A percentile compares a stretch with the other conserved stretches of the same genome.
phyloP scores from a whole-genome alignment of 306 rosid species.

The Vigna hirtella region DNA sequence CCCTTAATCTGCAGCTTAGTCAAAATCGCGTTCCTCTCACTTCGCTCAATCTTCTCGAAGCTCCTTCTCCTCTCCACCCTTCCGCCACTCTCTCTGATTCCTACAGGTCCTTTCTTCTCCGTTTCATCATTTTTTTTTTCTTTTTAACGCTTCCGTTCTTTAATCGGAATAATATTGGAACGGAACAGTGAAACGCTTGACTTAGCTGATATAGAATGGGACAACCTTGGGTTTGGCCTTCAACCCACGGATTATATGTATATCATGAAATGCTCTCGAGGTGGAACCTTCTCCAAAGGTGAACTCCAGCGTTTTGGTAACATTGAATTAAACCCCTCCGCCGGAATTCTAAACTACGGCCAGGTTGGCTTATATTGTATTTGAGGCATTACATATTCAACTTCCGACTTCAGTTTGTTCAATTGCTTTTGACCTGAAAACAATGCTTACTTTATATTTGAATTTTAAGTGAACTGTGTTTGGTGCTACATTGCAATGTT shows the following conservation, averaged over 20 bases:
- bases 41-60: constrained; percentile 39
- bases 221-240: constrained; percentile 85
- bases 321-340: constrained; percentile 86
- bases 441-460: background rate
- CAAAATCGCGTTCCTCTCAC: constrained; percentile 60
- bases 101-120: constrained; percentile 48
- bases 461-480: background rate
- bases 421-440: constrained; percentile 23
- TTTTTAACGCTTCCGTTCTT: background rate
- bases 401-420: background rate
- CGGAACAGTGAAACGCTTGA: constrained; percentile 56
- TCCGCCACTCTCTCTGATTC: constrained; percentile 55
- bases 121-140: background rate
- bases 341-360: constrained; percentile 92
- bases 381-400: background rate
- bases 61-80: constrained; percentile 50
- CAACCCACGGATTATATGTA: constrained; percentile 90
- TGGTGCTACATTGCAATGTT: background rate
- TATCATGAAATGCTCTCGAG: constrained; percentile 71
- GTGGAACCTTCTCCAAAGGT: constrained; percentile 72
- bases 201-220: constrained; percentile 82
- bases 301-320: constrained; percentile 89
- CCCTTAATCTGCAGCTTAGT: constrained; percentile 43
- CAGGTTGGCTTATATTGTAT: constrained; percentile 61
- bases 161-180: constrained; percentile 1